Percentiles rank a stretch among this genome's conserved stretches.
These are phyloP conservation scores for Psophocarpus tetragonolobus DNA, from an alignment of 306 rosid genomes.

Conservation along the genomic window DNA sequence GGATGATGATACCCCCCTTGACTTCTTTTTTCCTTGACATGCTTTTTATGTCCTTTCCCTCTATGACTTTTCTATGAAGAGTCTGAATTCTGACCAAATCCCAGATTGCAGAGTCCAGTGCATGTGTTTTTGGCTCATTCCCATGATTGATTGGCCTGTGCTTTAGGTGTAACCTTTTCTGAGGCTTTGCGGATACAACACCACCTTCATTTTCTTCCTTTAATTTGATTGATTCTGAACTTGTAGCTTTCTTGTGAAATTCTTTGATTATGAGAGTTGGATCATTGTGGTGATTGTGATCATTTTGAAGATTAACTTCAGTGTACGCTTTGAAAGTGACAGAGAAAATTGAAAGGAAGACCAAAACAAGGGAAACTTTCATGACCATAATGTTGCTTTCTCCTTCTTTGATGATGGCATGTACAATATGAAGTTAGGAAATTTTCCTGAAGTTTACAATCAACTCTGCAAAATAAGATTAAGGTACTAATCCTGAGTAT, in stretches of 20 bases:
- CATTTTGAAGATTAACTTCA: conserved; percentile 28
- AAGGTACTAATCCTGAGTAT: not conserved
- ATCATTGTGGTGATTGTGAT: conserved; percentile 6
- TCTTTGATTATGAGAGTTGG: conserved; percentile 11
- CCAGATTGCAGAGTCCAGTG: conserved; percentile 43
- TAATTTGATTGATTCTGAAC: not conserved
- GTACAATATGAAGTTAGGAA: conserved; percentile 2
- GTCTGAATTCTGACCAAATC: conserved; percentile 66
- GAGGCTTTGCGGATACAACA: conserved; percentile 41
- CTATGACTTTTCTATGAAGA: conserved; percentile 58
- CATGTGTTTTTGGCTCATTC: conserved; percentile 45
- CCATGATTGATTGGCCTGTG: conserved; percentile 33
- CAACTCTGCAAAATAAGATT: not conserved
- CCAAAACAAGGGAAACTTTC: conserved; percentile 22
- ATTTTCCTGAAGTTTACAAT: not conserved
- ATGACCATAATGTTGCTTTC: conserved; percentile 12
- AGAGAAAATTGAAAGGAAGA: conserved; percentile 20
- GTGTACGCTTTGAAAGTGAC: conserved; percentile 8
- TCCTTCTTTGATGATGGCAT: conserved; percentile 7
- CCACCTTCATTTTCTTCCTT: conserved; percentile 20
- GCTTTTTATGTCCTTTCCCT: conserved; percentile 59
- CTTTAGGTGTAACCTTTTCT: conserved; percentile 47
- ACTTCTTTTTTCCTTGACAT: conserved; percentile 43
- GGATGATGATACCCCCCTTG: not conserved
- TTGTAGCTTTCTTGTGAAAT: not conserved